Base-by-base conservation (phyloP, 169 alveolate genomes). In the Plasmodium reichenowi region DNA sequence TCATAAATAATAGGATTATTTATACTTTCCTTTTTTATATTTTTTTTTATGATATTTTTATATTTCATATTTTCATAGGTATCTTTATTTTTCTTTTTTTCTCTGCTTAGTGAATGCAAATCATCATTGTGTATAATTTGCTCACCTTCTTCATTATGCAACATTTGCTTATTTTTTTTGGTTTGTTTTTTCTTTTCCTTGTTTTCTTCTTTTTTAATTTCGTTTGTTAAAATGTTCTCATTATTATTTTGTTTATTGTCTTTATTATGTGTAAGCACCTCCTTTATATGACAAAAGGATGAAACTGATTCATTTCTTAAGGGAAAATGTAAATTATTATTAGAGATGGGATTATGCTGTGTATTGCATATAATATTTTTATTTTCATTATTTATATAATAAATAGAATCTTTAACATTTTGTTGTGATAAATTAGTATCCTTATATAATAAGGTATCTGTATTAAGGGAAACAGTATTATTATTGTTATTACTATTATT, bases 51-150 rank as follows among this genome's bases (percentile, higher is more conserved):
- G 3, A 74, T 8, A 47, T 43, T 59, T 50, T 10, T n/a, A 47
- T 38, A 38, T 38, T 38, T 24, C 45, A 60, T 50, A 60, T 59
- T 74, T 43, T 52, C 88, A 52, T 47, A 22, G 12, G 22, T 15
- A 29, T 45, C 22, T 45, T 74, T 74, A 4, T 48, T 74, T 47
- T 74, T 74, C 62, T 43, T 52, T n/a, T 59, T 74, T n/a, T n/a
- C 29, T 8, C 24, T 43, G 6, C 3, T 22, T 22, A n/a, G 20
- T 45, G 38, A 43, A 24, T 74, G 22, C 26, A 74, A 43, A 60
- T 17, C 63, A n/a, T 26, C 10, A 13, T 13, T 56, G 64, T 8
- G 20, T 22, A n/a, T 10, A 54, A 5, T 17, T n/a, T 54, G 24
- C 2, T 0, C 63, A 54, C 8, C 20, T 13, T 54, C 63, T n/a